Evolutionary conservation across 441 rosid genomes (phyloP), one percentile per base, ranked within the genome.

Genomic region (Erodium texanum): DNA sequence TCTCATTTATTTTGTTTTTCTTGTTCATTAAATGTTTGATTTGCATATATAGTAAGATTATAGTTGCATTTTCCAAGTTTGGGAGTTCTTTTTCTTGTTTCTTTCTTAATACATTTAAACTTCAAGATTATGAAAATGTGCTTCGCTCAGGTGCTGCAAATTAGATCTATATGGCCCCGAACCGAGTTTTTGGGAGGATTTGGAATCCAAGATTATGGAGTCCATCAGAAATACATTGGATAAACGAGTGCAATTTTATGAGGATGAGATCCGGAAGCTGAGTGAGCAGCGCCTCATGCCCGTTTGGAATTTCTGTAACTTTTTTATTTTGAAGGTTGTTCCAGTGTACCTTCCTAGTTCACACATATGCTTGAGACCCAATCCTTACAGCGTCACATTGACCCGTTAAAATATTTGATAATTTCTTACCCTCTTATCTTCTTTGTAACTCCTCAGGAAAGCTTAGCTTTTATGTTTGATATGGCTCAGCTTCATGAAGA

Each of bases 391-490:
- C n/a, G n/a, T n/a, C n/a, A n/a, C n/a, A n/a, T n/a, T n/a, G n/a
- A n/a, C n/a, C n/a, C n/a, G 36, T 32, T 32, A 3, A 32, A 32
- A 32, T 32, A 63, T 34, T 56, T 54, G 65, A 19, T 64, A 34
- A 6, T 65, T 70, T 70, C 63, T 72, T 56, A 24, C 63, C 34
- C 24, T 43, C 18, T 69, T 64, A 64, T 68, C 70, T 43, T 68
- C 74, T 68, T 64, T 32, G 72, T 61, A 52, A 75, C 36, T 43
- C 77, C 68, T 70, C 91, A 95, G 99, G 99, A 95, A 87, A 95
- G 98, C 84, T 80, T 95, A 85, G 99, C 99, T 67, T 95, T 95
- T 83, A 89, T 92, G 85, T 90, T 95, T 83, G 99, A 95, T 81
- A 89, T 95, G 93, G 91, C 98, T 73, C 85, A 89, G 78, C 95